A percentile compares a stretch with the other conserved stretches of the same genome.
Evolutionary conservation across 768 basidiomycete species (phyloP).

Genomic region (Leucocoprinus birnbaumii): DNA sequence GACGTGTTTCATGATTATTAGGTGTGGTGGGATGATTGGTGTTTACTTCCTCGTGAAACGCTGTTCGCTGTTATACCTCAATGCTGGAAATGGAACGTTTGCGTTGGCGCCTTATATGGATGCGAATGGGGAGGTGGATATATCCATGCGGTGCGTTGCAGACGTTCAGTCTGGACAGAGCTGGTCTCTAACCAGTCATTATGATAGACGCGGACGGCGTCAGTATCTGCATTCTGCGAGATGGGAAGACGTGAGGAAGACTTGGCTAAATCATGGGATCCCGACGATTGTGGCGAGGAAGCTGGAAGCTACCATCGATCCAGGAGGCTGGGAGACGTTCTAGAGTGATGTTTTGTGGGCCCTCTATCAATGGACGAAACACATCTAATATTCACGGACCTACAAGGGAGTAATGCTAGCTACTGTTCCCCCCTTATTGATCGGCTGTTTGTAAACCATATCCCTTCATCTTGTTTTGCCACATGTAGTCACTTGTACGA

Average conservation of each 20-base stretch:
- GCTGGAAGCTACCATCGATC: conserved; percentile 82
- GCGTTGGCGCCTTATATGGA: conserved; percentile 89
- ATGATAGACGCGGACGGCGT: conserved; percentile 73
- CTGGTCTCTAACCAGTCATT: not conserved
- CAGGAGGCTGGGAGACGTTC: conserved; percentile 91
- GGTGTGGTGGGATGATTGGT: conserved; percentile 88
- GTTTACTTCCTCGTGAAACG: conserved; percentile 91
- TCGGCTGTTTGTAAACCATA: no score
- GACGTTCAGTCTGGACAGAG: not conserved
- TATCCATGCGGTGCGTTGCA: conserved; percentile 75
- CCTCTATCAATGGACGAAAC: not conserved
- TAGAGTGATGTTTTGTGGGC: conserved; percentile 26
- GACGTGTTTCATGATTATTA: conserved; percentile 26
- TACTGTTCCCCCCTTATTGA: no score
- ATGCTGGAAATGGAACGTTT: conserved; percentile 88
- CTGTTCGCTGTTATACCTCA: conserved; percentile 86
- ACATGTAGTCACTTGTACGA: not conserved
- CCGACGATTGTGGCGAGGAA: conserved; percentile 89
- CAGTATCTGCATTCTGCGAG: conserved; percentile 84
- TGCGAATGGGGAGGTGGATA: conserved; percentile 89
- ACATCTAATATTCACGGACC: not conserved
- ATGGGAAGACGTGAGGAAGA: conserved; percentile 89
- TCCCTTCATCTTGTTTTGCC: not conserved
- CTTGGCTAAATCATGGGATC: conserved; percentile 88
- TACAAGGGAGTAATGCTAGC: not conserved